These are phyloP conservation scores for Gossypium davidsonii DNA, from an alignment of 441 rosid genomes.

Conservation along the genomic window DNA sequence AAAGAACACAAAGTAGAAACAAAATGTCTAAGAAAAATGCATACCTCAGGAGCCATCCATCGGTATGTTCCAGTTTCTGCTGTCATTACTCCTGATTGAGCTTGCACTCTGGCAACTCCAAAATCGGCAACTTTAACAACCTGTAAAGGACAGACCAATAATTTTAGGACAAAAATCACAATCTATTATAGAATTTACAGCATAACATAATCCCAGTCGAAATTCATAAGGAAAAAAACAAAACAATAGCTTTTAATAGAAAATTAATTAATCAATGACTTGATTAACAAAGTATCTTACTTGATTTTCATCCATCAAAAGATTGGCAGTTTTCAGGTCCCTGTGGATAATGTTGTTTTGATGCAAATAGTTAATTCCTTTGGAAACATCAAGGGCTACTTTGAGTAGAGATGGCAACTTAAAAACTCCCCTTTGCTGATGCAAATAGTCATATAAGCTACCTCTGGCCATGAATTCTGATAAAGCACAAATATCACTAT, in stretches of 20 bases:
- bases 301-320: conserved; percentile 95
- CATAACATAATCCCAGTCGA: neutral
- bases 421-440: conserved; percentile 75
- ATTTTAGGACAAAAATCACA: conserved; percentile 7
- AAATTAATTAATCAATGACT: neutral
- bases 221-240: neutral
- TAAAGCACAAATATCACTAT: conserved; percentile 21
- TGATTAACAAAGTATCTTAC: conserved; percentile 40
- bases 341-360: conserved; percentile 92
- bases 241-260: neutral
- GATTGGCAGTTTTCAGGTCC: conserved; percentile 95
- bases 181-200: neutral
- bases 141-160: conserved; percentile 27
- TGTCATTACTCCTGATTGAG: conserved; percentile 69
- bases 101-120: conserved; percentile 71
- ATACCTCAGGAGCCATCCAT: conserved; percentile 87
- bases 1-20: conserved; percentile 13
- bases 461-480: conserved; percentile 88
- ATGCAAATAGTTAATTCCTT: conserved; percentile 94
- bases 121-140: conserved; percentile 79
- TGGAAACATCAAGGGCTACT: conserved; percentile 80
- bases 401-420: conserved; percentile 72
- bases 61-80: conserved; percentile 83
- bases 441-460: conserved; percentile 82
- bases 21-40: conserved; percentile 8